Evolutionary conservation across 2,329 filamentous ascomycete species (phyloP), one percentile per base, ranked within the genome.

Genomic region (Penicillium sp.): DNA sequence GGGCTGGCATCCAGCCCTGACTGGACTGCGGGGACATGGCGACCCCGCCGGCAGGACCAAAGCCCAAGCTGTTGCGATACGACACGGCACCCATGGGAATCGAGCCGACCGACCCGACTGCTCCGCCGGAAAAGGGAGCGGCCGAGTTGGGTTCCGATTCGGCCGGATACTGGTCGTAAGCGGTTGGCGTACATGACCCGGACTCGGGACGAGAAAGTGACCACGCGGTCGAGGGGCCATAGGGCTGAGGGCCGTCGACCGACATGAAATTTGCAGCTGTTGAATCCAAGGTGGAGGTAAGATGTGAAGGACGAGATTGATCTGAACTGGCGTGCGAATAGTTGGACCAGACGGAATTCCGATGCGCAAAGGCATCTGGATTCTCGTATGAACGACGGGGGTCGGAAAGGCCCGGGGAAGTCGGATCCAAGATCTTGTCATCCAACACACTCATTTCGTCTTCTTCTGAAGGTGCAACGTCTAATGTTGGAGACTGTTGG

Each of bases 151-250:
- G 60, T 37, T 75, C 72, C 54, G 71, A 72, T 32, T 76, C 71
- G 26, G 69, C 62, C 22, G 70, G 65, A 54, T 75, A 77, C 30
- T 79, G 75, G 54, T 85, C 82, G 55, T 85, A 84, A 36, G 79
- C 80, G 44, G 87, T 78, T 11, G 84, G 83, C 5, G 85, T 90
- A 62, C 79, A 82, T 45, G 85, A 77, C 35, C 79, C 83, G 16
- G 84, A 84, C 52, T 70, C 72, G 34, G 74, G 74, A 51, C 50
- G 47, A 5, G 79, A 74, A 60, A 81, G 73, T 33, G 79, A 70
- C 84, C 84, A 89, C 5, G 18, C 18, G 45, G 70, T 59, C 50
- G 74, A 71, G 40, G 65, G 52, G 9, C 55, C 42, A 41, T 56
- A 56, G 45, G 66, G 62, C 46, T 71, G 71, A 41, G 68, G 63